Evolutionary conservation across 805 yeast genomes (phyloP), one percentile per base, ranked within the genome.

Genomic region (Pichia californica): DNA sequence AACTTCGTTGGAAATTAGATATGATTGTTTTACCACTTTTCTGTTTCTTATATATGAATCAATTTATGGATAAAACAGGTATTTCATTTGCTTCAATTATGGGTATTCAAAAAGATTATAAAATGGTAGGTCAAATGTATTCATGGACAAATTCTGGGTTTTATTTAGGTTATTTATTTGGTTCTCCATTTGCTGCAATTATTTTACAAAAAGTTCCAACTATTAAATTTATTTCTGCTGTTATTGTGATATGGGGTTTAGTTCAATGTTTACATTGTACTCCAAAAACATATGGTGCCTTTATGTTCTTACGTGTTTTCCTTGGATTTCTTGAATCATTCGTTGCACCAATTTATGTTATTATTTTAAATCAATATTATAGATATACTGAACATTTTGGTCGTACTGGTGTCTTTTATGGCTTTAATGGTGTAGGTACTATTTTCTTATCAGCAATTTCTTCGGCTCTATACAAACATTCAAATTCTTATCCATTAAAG

Each of bases 371-470:
- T 19, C 74, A 71, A 64, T 74, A 73, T 52, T 62, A 73, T 43
- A 70, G 72, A 3, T 58, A 66, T 11, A 58, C 63, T 36, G 77
- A 52, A 71, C 73, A 38, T 52, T 56, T 73, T 43, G 75, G 73
- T 40, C 34, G 50, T 15, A 47, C 52, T 13, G 53, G 48, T 25
- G 68, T 75, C 31, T 46, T 77, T 10, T 66, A 69, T 21, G 77
- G 50, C 11, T 55, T 51, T 35, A 43, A 52, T 32, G 49, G 50
- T 38, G 4, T 45, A 10, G 50, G 50, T 10, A 33, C 40, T 1
- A 41, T 47, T 25, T 41, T 47, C 14, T 36, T 40, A 16, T 34
- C 41, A 2, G 33, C 35, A 30, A 34, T 47, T 25, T 36, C 57
- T 13, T 54, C 51, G 30, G 57, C 51, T 7, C 40, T 54, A 7